These are phyloP conservation scores for Hypoxylon sp. DNA, from an alignment of 2,329 filamentous ascomycete genomes.

Conservation along the genomic window DNA sequence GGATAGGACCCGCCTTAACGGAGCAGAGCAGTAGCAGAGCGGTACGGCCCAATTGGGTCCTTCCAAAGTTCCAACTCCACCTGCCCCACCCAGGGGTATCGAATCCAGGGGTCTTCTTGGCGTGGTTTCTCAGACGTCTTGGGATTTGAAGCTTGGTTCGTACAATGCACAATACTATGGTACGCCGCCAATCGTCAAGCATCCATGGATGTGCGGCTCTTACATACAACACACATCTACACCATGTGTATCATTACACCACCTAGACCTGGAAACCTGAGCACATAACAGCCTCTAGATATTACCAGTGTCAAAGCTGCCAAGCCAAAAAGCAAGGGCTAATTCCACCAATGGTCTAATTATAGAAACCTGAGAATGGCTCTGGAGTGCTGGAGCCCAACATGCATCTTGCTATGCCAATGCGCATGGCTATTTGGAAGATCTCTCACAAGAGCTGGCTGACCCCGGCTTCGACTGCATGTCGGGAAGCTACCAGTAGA, in stretches of 20 bases:
- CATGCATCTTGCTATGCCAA: background rate
- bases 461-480: background rate
- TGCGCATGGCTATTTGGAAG: background rate
- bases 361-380: slow-evolving; percentile 27
- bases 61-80: slow-evolving; percentile 16
- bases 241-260: slow-evolving; percentile 14
- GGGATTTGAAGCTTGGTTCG: slow-evolving; percentile 39
- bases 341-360: slow-evolving; percentile 28
- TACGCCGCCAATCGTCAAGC: slow-evolving; percentile 11
- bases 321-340: slow-evolving; percentile 27
- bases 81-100: slow-evolving; percentile 31
- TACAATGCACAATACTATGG: slow-evolving; percentile 33
- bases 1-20: slow-evolving; percentile 5
- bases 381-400: background rate
- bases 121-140: slow-evolving; percentile 43
- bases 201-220: slow-evolving; percentile 41
- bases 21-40: background rate
- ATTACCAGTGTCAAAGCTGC: slow-evolving; percentile 11
- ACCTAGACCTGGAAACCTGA: slow-evolving; percentile 5
- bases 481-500: background rate
- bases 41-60: slow-evolving; percentile 24
- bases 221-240: slow-evolving; percentile 13
- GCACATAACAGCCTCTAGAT: slow-evolving; percentile 7
- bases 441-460: background rate
- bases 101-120: slow-evolving; percentile 38